Evolutionary conservation across 2,329 filamentous ascomycete species (phyloP), one percentile per base, ranked within the genome.

Genomic region (Arthrobotrys conoides): DNA sequence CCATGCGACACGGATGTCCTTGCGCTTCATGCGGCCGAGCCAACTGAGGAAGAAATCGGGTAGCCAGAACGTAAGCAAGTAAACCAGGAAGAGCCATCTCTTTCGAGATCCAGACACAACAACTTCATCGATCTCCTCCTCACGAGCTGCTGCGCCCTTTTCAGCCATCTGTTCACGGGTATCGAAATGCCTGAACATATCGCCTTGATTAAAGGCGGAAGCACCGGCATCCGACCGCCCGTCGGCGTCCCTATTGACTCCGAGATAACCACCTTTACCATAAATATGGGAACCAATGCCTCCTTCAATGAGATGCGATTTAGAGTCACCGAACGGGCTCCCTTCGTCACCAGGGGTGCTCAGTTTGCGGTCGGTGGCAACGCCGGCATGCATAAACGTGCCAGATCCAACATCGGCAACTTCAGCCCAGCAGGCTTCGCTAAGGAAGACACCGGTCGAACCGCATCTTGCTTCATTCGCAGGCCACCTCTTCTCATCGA

Each of bases 101-200:
- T 95, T 97, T 80, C 96, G 92, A 82, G 90, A 93, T 5, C 90
- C 87, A 63, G 92, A 95, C 77, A 93, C 90, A 55, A 89, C 89
- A 80, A 91, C 89, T 82, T 94, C 93, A 80, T 99, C 96, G 1
- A 99, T 93, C 84, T 97, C 95, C 76, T 93, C 90, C 85, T 97
- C 89, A 16, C 93, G 90, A 85, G 95, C 93, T 81, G 97, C 93
- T 81, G 97, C 97, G 79, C 93, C 93, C 81, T 97, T 95, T 85
- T 98, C 95, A 0, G 95, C 93, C 89, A 99, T 93, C 83, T 97
- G 93, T 83, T 96, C 92, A 80, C 93, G 90, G 5, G 95, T 97
- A 81, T 98, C 95, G 6, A 98, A 88, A 82, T 97, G 97, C 83
- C 94, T 93, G 88, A 99, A 99, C 95, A 99, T 97, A 84, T 99